Evolutionary conservation across 1,284 basidiomycete genomes (phyloP).

Genomic region (Apiotrichum gamsii): DNA sequence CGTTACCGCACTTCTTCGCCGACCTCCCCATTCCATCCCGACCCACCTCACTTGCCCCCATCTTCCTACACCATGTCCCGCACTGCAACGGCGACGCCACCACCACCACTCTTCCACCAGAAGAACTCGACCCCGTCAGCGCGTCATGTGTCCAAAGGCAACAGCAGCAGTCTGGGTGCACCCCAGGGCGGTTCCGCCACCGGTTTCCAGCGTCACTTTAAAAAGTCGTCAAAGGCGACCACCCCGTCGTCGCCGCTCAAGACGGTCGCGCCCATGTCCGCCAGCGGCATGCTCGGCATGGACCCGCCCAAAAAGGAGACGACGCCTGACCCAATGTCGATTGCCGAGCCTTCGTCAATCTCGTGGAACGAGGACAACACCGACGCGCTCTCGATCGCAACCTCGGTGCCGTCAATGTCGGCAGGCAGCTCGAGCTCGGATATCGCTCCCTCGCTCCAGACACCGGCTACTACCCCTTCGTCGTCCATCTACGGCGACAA

Average conservation of each 20-base stretch:
- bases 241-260: conserved; percentile 13
- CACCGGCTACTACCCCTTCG: conserved; percentile 16
- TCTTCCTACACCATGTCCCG: conserved; percentile 30
- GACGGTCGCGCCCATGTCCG: conserved; percentile 17
- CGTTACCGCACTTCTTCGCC: conserved; percentile 44
- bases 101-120: conserved; percentile 39
- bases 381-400: conserved; percentile 12
- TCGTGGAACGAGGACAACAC: conserved; percentile 8
- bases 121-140: conserved; percentile 33
- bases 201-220: conserved; percentile 14
- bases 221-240: conserved; percentile 3
- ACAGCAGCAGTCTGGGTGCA: conserved; percentile 1
- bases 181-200: not conserved
- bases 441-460: conserved; percentile 4
- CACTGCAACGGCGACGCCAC: conserved; percentile 37
- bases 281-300: conserved; percentile 16
- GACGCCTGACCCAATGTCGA: conserved; percentile 15
- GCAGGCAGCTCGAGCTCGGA: conserved; percentile 5
- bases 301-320: not conserved
- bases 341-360: conserved; percentile 3
- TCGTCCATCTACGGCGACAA: conserved; percentile 12
- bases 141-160: conserved; percentile 25
- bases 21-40: conserved; percentile 27
- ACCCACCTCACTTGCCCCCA: conserved; percentile 1
- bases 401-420: conserved; percentile 16